phyloP scores from a whole-genome alignment of 768 basidiomycete genomes.

The Inosperma sp. region DNA sequence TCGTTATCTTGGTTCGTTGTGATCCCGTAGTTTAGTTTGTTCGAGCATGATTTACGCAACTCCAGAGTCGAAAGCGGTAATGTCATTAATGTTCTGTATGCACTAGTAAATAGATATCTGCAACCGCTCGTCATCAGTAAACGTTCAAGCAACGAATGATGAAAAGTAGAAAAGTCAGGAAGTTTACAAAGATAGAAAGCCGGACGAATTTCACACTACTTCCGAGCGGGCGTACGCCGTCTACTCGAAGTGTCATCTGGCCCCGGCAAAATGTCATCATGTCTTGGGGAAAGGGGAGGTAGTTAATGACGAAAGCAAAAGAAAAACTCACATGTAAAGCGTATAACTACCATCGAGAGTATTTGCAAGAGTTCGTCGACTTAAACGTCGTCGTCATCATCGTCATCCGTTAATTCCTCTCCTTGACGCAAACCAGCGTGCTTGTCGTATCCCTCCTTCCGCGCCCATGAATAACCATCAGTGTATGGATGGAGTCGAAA shows the following conservation, averaged over 20 bases:
- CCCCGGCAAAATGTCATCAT: slow-evolving; percentile 76
- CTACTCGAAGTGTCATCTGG: slow-evolving; percentile 72
- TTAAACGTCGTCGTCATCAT: slow-evolving; percentile 43
- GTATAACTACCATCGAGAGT: slow-evolving; percentile 9
- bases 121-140: neutral
- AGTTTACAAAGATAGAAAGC: slow-evolving; percentile 26
- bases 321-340: slow-evolving; percentile 20
- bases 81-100: no score
- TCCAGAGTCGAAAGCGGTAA: no score
- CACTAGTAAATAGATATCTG: neutral
- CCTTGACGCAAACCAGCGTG: slow-evolving; percentile 63
- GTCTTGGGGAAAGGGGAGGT: neutral
- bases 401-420: slow-evolving; percentile 89
- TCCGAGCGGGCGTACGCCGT: slow-evolving; percentile 25
- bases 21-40: no score
- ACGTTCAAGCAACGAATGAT: no score
- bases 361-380: neutral
- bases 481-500: slow-evolving; percentile 75
- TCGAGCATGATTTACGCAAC: no score
- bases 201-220: slow-evolving; percentile 60
- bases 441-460: slow-evolving; percentile 55
- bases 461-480: slow-evolving; percentile 79
- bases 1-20: no score
- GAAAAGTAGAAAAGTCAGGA: no score
- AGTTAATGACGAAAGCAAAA: slow-evolving; percentile 5